Conservation (phyloP, 2,329 filamentous ascomycete genomes). For the Diplodia corticola region DNA sequence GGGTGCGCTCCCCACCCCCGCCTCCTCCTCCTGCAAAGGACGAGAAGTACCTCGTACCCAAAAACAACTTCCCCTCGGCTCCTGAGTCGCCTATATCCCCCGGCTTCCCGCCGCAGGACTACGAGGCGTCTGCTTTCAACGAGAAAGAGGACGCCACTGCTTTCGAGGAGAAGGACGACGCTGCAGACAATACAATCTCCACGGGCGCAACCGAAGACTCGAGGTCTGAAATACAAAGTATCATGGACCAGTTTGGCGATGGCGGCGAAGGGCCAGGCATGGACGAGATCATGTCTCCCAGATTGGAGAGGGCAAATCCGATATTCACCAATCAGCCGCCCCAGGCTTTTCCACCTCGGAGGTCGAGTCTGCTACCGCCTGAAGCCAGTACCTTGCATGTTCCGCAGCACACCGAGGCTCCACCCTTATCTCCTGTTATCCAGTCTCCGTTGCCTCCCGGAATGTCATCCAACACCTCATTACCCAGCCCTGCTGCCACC, state of each 20-base stretch:
- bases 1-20: conserved; percentile 10
- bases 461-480: conserved; percentile 28
- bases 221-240: conserved; percentile 87
- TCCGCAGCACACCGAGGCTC: conserved; percentile 27
- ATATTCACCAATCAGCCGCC: conserved; percentile 60
- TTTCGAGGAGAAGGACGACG: conserved; percentile 29
- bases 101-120: conserved; percentile 12
- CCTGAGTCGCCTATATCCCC: conserved; percentile 4
- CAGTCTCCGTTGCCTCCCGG: conserved; percentile 27
- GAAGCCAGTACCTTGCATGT: conserved; percentile 39
- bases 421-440: neutral
- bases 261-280: conserved; percentile 68
- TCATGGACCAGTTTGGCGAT: conserved; percentile 94
- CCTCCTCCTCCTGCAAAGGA: conserved; percentile 19
- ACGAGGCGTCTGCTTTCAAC: conserved; percentile 29
- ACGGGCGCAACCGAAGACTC: conserved; percentile 64
- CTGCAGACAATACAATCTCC: conserved; percentile 36
- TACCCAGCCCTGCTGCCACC: conserved; percentile 21
- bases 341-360: conserved; percentile 73
- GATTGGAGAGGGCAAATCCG: conserved; percentile 79
- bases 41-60: conserved; percentile 12
- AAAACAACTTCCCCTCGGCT: neutral
- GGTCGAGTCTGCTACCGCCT: conserved; percentile 72
- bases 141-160: conserved; percentile 24
- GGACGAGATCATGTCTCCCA: conserved; percentile 89